Conservation (phyloP, 192 early-diverging fungal species). For the Coemansia sp. region DNA sequence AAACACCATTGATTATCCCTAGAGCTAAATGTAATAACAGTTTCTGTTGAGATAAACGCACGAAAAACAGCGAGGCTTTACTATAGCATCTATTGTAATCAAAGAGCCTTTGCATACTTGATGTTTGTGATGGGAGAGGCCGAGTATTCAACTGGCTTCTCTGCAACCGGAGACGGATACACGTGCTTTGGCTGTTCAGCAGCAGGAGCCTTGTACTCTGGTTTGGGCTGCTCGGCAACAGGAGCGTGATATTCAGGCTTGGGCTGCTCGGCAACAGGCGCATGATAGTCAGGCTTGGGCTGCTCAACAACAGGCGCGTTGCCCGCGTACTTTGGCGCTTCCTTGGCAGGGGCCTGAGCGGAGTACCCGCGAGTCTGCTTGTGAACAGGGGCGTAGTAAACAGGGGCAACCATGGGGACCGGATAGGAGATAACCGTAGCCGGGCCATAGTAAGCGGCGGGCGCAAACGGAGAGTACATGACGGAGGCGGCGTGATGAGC, state of each 20-base stretch:
- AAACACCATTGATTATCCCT: background rate
- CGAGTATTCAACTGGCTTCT: background rate
- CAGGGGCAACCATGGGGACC: slow-evolving; percentile 16
- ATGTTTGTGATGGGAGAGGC: slow-evolving; percentile 1
- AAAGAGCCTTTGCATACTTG: slow-evolving; percentile 4
- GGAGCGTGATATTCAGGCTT: slow-evolving; percentile 5
- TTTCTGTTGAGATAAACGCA: background rate
- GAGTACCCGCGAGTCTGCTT: background rate
- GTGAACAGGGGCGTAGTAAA: slow-evolving; percentile 17
- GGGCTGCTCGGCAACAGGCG: too few species aligned
- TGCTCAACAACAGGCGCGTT: slow-evolving; percentile 11
- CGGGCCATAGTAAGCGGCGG: background rate
- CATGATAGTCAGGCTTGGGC: too few species aligned
- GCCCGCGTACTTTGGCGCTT: slow-evolving; percentile 9
- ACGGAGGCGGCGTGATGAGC: slow-evolving; percentile 10
- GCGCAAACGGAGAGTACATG: background rate
- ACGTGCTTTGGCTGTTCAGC: background rate
- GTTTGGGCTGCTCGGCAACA: slow-evolving; percentile 6
- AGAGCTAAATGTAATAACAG: background rate
- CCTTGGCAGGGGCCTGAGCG: slow-evolving; percentile 14
- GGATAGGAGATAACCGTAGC: background rate
- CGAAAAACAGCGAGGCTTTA: background rate
- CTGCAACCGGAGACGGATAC: too few species aligned
- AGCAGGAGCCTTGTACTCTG: slow-evolving; percentile 13
- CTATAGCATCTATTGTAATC: background rate